Percentiles rank a stretch among this genome's conserved stretches.
Conservation (phyloP, 805 yeast species). For the Priceomyces carsonii region DNA sequence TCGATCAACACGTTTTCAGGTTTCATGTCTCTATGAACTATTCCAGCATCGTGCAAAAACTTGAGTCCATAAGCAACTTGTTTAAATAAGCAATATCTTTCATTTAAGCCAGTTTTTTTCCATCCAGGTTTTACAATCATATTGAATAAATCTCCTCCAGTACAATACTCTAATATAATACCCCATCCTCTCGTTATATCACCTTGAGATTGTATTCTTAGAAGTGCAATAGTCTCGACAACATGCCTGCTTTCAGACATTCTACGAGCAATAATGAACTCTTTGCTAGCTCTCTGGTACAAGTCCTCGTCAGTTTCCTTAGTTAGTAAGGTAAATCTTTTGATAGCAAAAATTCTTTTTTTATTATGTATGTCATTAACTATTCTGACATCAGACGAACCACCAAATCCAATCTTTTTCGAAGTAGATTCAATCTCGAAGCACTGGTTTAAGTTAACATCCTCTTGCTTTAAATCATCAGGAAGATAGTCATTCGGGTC, state of each 20-base stretch:
- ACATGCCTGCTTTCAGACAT: slow-evolving; percentile 60
- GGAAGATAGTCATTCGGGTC: slow-evolving; percentile 70
- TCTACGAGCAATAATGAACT: slow-evolving; percentile 59
- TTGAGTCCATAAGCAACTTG: slow-evolving; percentile 64
- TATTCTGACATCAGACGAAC: slow-evolving; percentile 63
- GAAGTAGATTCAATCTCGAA: slow-evolving; percentile 46
- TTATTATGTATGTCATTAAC: slow-evolving; percentile 38
- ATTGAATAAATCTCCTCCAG: slow-evolving; percentile 61
- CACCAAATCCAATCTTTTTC: slow-evolving; percentile 68
- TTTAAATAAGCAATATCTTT: slow-evolving; percentile 67
- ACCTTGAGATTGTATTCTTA: slow-evolving; percentile 58
- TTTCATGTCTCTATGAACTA: slow-evolving; percentile 73
- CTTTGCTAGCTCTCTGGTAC: slow-evolving; percentile 63
- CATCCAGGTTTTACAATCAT: slow-evolving; percentile 58
- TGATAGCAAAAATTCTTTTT: slow-evolving; percentile 59
- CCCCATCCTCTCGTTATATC: slow-evolving; percentile 73
- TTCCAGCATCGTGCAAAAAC: slow-evolving; percentile 62
- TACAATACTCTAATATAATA: slow-evolving; percentile 63
- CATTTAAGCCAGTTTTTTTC: slow-evolving; percentile 51
- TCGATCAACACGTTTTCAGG: slow-evolving; percentile 72
- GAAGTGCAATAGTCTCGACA: slow-evolving; percentile 52
- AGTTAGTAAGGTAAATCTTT: slow-evolving; percentile 58
- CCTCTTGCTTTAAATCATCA: slow-evolving; percentile 46
- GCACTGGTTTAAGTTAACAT: slow-evolving; percentile 52
- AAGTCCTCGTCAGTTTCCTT: slow-evolving; percentile 66